Percentiles rank a stretch among this genome's conserved stretches.
Conservation (phyloP, 768 basidiomycete genomes). For the Trametes cubensis region DNA sequence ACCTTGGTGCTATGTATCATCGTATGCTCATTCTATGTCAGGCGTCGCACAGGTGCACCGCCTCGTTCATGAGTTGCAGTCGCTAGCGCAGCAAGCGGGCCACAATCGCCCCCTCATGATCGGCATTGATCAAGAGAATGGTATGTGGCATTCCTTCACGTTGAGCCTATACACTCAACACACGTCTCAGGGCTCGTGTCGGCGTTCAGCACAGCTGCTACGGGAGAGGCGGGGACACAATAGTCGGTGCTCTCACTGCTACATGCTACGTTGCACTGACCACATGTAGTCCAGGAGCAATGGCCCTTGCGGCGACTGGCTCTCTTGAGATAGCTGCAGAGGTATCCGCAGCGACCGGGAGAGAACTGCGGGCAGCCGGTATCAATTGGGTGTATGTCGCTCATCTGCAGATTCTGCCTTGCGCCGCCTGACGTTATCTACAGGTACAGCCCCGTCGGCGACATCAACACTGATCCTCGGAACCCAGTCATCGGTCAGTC, state of each 20-base stretch:
- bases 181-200: slow-evolving; percentile 60
- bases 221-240: slow-evolving; percentile 64
- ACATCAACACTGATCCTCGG: slow-evolving; percentile 68
- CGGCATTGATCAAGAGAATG: slow-evolving; percentile 77
- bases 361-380: slow-evolving; percentile 60
- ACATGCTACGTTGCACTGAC: background rate
- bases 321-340: slow-evolving; percentile 48
- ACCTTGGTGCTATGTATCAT: background rate
- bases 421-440: background rate
- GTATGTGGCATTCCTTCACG: slow-evolving; percentile 34
- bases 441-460: slow-evolving; percentile 61
- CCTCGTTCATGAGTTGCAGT: slow-evolving; percentile 54
- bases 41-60: slow-evolving; percentile 53
- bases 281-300: slow-evolving; percentile 63
- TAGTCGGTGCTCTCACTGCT: slow-evolving; percentile 49
- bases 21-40: slow-evolving; percentile 26
- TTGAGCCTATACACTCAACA: background rate
- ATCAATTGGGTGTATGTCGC: slow-evolving; percentile 65
- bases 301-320: slow-evolving; percentile 64
- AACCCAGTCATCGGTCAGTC: slow-evolving; percentile 72
- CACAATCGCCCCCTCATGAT: slow-evolving; percentile 61
- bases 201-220: slow-evolving; percentile 53
- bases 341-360: slow-evolving; percentile 52
- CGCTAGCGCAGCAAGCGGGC: slow-evolving; percentile 56
- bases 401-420: no score